A percentile compares a stretch with the other conserved stretches of the same genome.
Evolutionary conservation across 768 basidiomycete genomes (phyloP).

Genomic region (Psilocybe subaeruginosa): DNA sequence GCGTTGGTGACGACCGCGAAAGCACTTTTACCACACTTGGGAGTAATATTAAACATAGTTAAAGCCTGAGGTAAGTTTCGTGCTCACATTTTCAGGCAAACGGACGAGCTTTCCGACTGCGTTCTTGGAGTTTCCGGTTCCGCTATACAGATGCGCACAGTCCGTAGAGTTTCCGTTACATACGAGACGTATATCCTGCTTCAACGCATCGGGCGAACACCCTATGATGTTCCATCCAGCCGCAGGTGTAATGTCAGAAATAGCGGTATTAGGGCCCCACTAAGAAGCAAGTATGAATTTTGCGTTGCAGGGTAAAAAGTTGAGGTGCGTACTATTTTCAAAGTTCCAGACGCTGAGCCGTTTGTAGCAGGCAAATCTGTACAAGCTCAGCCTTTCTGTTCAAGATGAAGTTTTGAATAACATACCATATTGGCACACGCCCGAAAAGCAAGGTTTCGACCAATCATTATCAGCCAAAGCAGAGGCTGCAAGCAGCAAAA

Average conservation of each 20-base stretch:
- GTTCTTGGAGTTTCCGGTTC: slow-evolving; percentile 27
- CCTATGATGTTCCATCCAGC: slow-evolving; percentile 56
- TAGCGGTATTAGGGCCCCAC: slow-evolving; percentile 41
- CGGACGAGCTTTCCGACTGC: slow-evolving; percentile 55
- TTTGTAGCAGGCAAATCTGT: slow-evolving; percentile 34
- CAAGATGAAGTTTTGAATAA: not conserved
- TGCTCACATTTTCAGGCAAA: slow-evolving; percentile 52
- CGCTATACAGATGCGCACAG: slow-evolving; percentile 43
- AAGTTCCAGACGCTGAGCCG: slow-evolving; percentile 37
- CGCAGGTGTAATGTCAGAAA: slow-evolving; percentile 48
- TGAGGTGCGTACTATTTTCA: slow-evolving; percentile 35
- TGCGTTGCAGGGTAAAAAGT: too few relatives aligned
- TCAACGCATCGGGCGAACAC: slow-evolving; percentile 40
- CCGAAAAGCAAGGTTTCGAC: slow-evolving; percentile 40
- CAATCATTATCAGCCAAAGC: slow-evolving; percentile 44
- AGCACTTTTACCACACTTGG: slow-evolving; percentile 41
- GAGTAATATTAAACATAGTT: not conserved
- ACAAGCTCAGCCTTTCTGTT: not conserved
- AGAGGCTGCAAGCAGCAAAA: slow-evolving; percentile 14
- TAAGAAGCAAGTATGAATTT: slow-evolving; percentile 9
- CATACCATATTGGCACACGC: slow-evolving; percentile 42
- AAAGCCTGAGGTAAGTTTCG: not conserved
- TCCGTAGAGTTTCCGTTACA: slow-evolving; percentile 35
- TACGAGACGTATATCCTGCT: slow-evolving; percentile 53
- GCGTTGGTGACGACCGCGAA: slow-evolving; percentile 45